phyloP scores from a whole-genome alignment of 116 monocot genomes.

The Cymodocea nodosa region DNA sequence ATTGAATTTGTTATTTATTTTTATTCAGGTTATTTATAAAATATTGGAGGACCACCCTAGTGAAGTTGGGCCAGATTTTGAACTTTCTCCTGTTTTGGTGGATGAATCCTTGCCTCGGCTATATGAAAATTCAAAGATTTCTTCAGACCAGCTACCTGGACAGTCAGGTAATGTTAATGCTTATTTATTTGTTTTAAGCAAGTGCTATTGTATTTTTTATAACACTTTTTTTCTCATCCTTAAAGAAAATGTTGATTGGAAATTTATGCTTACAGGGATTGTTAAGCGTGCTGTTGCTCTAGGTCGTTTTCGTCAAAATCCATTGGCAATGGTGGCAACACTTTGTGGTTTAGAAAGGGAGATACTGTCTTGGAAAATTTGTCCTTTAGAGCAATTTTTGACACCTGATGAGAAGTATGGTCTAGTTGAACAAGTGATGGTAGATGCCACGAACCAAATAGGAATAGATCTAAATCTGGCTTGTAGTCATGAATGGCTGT shows the following conservation, averaged over 20 bases:
- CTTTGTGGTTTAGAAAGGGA: conserved; percentile 89
- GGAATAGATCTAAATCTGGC: conserved; percentile 93
- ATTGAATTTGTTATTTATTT: not conserved
- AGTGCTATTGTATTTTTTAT: not conserved
- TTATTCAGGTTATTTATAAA: conserved; percentile 19
- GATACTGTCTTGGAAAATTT: conserved; percentile 95
- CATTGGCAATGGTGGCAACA: conserved; percentile 92
- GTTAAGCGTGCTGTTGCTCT: conserved; percentile 92
- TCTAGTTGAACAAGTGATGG: conserved; percentile 92
- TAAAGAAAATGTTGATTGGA: not conserved
- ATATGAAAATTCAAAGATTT: conserved; percentile 80
- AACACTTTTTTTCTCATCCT: conserved; percentile 1
- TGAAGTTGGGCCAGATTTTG: conserved; percentile 63
- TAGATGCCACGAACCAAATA: conserved; percentile 88
- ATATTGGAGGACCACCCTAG: conserved; percentile 87
- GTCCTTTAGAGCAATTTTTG: conserved; percentile 64
- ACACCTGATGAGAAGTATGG: conserved; percentile 87
- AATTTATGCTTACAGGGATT: conserved; percentile 46
- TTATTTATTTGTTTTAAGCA: too few relatives aligned
- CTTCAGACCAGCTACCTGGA: conserved; percentile 79
- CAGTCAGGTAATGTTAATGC: conserved; percentile 59
- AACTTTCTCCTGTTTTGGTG: conserved; percentile 49
- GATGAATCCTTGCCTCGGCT: conserved; percentile 86
- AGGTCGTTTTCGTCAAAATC: conserved; percentile 87
- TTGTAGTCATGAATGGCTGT: conserved; percentile 96